phyloP scores from a whole-genome alignment of 345 rosid species.

The Lenwebbia sp. region DNA sequence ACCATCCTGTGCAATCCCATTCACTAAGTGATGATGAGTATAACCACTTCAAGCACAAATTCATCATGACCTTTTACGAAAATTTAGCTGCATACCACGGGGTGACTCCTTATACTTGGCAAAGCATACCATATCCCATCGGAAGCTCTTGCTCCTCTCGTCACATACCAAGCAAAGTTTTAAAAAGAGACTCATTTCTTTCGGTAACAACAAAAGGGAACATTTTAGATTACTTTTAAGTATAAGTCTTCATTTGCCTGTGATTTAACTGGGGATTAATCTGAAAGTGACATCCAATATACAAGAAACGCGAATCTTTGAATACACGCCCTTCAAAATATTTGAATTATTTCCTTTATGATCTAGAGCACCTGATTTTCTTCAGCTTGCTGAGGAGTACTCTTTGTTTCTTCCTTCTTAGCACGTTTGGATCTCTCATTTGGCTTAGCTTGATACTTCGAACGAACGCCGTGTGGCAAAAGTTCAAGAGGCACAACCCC shows the following conservation, averaged over 20 bases:
- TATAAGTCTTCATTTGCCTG: background rate
- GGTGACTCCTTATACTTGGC: background rate
- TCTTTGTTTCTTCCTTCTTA: slow-evolving; percentile 73
- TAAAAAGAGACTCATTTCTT: background rate
- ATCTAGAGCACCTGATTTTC: slow-evolving; percentile 42
- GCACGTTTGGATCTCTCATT: slow-evolving; percentile 83
- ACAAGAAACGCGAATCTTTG: background rate
- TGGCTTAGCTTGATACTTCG: slow-evolving; percentile 85
- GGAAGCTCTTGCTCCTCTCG: background rate
- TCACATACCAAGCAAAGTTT: background rate
- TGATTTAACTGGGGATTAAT: background rate
- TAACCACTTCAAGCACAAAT: background rate
- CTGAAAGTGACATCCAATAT: background rate
- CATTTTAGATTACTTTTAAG: background rate
- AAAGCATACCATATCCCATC: background rate
- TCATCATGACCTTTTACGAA: background rate
- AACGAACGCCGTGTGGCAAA: slow-evolving; percentile 59
- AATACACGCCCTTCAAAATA: background rate
- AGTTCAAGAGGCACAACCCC: slow-evolving; percentile 95
- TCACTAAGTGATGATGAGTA: background rate
- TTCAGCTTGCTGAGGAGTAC: slow-evolving; percentile 39
- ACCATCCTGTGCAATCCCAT: background rate
- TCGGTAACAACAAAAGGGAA: background rate
- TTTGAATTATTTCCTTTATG: background rate
- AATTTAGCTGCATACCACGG: background rate